Evolutionary conservation across 2,329 filamentous ascomycete genomes (phyloP), one percentile per base, ranked within the genome.

Genomic region (Remersonia thermophila): DNA sequence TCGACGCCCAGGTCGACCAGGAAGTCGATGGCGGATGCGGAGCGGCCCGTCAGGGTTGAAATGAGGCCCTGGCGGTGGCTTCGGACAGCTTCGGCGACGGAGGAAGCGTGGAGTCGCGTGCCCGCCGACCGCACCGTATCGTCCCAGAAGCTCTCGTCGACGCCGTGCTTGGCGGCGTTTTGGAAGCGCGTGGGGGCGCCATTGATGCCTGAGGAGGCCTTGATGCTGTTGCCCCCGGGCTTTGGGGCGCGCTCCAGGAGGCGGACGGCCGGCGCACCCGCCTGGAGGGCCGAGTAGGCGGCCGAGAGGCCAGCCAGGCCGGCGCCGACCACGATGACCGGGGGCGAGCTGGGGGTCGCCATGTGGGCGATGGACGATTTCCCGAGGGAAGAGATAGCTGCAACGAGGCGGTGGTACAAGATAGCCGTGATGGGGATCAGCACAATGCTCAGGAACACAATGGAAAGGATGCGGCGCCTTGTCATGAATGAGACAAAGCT

Each of bases 191-290:
- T 79, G 0, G 65, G 64, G 0, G 72, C 72, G 6, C 72, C 75
- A 44, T 77, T 79, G 53, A 80, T 80, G 0, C 74, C 75, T 0
- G 73, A 78, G 0, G 74, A 79, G 0, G 75, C 75, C 54, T 80
- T 80, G 55, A 80, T 77, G 47, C 66, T 73, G 48, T 80, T 79
- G 2, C 74, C 73, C 26, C 75, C 75, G 0, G 74, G 71, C 47
- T 74, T 76, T 3, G 65, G 49, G 0, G 66, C 64, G 14, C 73
- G 69, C 39, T 81, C 76, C 10, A 80, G 61, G 33, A 81, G 60
- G 23, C 62, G 60, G 1, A 80, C 75, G 0, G 62, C 54, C 4
- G 40, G 20, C 2, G 69, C 60, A 27, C 66, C 64, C 10, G 65
- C 60, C 3, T 60, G 54, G 4, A 79, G 57, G 6, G 77, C 67